These are phyloP conservation scores for Zymoseptoria passerinii DNA, from an alignment of 2,329 filamentous ascomycete species.

Conservation along the genomic window DNA sequence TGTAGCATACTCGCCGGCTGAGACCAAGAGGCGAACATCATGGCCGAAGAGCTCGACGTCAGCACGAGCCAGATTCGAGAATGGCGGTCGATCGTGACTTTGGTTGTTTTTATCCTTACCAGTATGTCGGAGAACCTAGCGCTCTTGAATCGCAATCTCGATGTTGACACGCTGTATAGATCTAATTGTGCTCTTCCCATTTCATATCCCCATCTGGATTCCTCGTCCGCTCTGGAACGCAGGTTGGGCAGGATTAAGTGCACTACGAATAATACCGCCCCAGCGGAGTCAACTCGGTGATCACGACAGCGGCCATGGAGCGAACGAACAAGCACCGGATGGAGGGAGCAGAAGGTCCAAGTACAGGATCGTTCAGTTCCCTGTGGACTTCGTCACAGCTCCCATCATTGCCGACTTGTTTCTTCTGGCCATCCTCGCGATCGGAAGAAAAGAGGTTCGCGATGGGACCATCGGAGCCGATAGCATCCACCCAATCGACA, in stretches of 20 bases:
- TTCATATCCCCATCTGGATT: conserved; percentile 54
- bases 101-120: conserved; percentile 60
- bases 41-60: background rate
- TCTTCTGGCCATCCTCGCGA: conserved; percentile 59
- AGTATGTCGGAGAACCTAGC: conserved; percentile 46
- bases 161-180: conserved; percentile 38
- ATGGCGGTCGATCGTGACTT: conserved; percentile 63
- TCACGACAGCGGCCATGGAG: conserved; percentile 19
- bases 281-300: conserved; percentile 21
- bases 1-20: background rate
- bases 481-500: conserved; percentile 61
- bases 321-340: conserved; percentile 24
- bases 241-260: conserved; percentile 37
- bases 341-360: background rate
- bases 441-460: conserved; percentile 58
- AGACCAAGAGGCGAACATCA: background rate
- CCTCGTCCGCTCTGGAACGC: conserved; percentile 45
- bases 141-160: background rate
- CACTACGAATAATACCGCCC: conserved; percentile 47
- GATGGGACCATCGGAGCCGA: conserved; percentile 59
- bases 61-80: conserved; percentile 45
- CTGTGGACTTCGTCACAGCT: conserved; percentile 63
- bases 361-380: conserved; percentile 41
- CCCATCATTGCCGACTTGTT: conserved; percentile 65
- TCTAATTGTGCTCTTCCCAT: conserved; percentile 60